These are phyloP conservation scores for Coniferiporia sulphurascens DNA, from an alignment of 1,284 basidiomycete species.

Conservation along the genomic window DNA sequence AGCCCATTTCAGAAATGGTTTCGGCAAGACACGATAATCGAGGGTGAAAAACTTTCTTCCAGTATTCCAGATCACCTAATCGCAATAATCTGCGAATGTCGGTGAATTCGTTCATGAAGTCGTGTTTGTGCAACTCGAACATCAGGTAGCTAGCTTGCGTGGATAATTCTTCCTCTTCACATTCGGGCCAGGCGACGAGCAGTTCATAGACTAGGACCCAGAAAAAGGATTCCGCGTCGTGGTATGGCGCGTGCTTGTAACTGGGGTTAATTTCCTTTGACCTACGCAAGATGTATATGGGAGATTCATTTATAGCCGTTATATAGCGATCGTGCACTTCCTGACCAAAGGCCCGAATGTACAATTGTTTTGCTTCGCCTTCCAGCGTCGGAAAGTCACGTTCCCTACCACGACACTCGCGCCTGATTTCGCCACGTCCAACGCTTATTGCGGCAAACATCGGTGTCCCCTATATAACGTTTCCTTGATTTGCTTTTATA, in stretches of 20 bases:
- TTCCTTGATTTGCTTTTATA: background rate
- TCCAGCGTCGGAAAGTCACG: background rate
- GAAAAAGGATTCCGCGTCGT: background rate
- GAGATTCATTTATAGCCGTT: background rate
- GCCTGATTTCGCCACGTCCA: background rate
- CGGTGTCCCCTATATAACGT: background rate
- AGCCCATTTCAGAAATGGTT: background rate
- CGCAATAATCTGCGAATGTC: background rate
- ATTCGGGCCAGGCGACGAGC: background rate
- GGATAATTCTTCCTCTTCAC: background rate
- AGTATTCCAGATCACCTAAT: background rate
- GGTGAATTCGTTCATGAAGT: background rate
- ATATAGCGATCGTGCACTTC: background rate
- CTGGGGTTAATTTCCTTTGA: background rate
- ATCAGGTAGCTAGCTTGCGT: background rate
- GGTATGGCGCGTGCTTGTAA: background rate
- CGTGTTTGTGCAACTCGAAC: background rate
- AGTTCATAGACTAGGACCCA: background rate
- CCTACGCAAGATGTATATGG: background rate
- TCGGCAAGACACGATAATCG: background rate
- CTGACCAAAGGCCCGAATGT: background rate
- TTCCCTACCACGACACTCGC: background rate
- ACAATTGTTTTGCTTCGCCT: background rate
- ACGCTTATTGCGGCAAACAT: background rate
- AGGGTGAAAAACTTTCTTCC: background rate